Base-by-base conservation (phyloP, 1,284 basidiomycete species). In the Cryptococcus hybrid region DNA sequence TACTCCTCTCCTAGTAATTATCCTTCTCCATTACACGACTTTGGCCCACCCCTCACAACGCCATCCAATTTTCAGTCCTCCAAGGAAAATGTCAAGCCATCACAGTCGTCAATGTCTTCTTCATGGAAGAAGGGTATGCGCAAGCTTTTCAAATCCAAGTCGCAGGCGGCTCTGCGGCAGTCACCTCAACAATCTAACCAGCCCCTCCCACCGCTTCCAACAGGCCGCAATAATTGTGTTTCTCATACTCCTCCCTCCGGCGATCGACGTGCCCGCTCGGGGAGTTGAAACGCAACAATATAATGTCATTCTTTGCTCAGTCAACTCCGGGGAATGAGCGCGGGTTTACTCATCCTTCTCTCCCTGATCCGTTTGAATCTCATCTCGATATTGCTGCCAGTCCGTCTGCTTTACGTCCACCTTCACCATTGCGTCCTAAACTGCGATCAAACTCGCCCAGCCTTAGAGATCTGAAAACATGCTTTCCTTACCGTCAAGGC, bases 41-140 rank as follows among this genome's bases (percentile, higher is more conserved):
- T 58, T 40, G 47, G 51, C 42, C 9, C 50, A 40, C 42, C 52
- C 9, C 71, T 73, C 65, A 66, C 47, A 45, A 45, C 36, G 18
- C 56, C 60, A n/a, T 46, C 9, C 18, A 5, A 34, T 30, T 13
- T 12, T 44, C 55, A 38, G 6, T 38, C 30, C n/a, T n/a, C 39
- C 18, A 11, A 35, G n/a, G n/a, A n/a, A n/a, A n/a, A n/a, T n/a
- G n/a, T n/a, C n/a, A n/a, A n/a, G n/a, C n/a, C n/a, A n/a, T n/a
- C n/a, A n/a, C n/a, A n/a, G n/a, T n/a, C n/a, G n/a, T n/a, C n/a
- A n/a, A n/a, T n/a, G n/a, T n/a, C n/a, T 40, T 70, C 66, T 3
- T 65, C 63, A 1, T 73, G 73, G 72, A 73, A 72, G 57, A 56
- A 70, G 34, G 66, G 72, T n/a, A 63, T 76, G 60, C 63, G 69